phyloP scores from a whole-genome alignment of 106 monocot genomes.

The Agapanthus africanus region DNA sequence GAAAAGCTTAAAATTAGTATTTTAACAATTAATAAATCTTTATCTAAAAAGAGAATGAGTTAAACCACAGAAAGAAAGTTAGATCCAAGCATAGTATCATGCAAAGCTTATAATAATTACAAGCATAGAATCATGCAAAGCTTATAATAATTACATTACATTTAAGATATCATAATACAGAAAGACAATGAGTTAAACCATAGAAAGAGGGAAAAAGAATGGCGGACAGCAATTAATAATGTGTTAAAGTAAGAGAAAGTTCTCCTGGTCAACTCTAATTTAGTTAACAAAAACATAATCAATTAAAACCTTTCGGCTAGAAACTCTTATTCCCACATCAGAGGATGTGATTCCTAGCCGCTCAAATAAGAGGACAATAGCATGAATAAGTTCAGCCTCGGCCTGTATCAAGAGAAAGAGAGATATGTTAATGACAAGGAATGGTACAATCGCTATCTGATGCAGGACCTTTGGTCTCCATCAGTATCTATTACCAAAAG shows the following conservation, averaged over 20 bases:
- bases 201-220: neutral
- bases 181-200: no score
- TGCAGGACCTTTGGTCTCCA: no score
- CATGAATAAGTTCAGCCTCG: conserved; percentile 95
- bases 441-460: neutral
- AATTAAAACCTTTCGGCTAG: conserved; percentile 77
- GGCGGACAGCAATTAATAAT: neutral
- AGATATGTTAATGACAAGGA: neutral
- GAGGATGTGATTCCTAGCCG: conserved; percentile 69
- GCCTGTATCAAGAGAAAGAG: conserved; percentile 38
- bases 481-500: neutral
- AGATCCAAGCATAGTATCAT: no score
- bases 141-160: no score
- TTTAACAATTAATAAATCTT: neutral
- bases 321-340: conserved; percentile 91
- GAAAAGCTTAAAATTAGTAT: neutral
- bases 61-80: neutral
- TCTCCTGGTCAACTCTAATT: neutral
- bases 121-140: no score
- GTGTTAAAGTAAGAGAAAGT: neutral
- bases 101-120: no score
- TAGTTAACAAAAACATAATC: neutral
- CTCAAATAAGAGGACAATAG: conserved; percentile 87
- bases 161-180: no score
- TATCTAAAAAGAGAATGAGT: neutral